These are phyloP conservation scores for Dipteronia dyeriana DNA, from an alignment of 345 rosid species.

Conservation along the genomic window DNA sequence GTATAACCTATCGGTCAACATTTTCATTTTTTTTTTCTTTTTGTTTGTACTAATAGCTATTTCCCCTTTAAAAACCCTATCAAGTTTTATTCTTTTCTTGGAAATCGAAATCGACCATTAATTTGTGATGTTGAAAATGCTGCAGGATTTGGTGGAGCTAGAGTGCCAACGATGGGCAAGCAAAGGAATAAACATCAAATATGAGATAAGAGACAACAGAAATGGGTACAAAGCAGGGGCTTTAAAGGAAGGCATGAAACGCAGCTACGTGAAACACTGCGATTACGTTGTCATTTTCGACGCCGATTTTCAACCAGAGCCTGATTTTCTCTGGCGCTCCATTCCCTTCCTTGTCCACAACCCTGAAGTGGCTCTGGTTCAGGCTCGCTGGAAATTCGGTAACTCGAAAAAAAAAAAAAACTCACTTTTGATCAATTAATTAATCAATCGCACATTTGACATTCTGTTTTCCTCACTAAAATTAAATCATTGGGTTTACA, in stretches of 20 bases:
- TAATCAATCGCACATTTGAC: not conserved
- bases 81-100: not conserved
- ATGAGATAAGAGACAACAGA: slow-evolving; percentile 81
- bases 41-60: not conserved
- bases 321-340: slow-evolving; percentile 86
- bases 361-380: slow-evolving; percentile 79
- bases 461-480: not conserved
- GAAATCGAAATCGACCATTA: not conserved
- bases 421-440: not conserved
- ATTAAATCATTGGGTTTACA: not conserved
- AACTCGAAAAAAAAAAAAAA: not conserved
- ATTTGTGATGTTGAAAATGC: slow-evolving; percentile 11
- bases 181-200: slow-evolving; percentile 90
- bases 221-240: slow-evolving; percentile 97
- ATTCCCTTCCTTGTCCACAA: slow-evolving; percentile 79
- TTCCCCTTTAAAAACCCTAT: not conserved
- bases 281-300: slow-evolving; percentile 92
- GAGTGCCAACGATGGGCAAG: slow-evolving; percentile 97
- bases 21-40: too few species aligned
- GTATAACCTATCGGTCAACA: slow-evolving; percentile 30
- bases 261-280: slow-evolving; percentile 73
- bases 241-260: slow-evolving; percentile 91
- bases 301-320: slow-evolving; percentile 98
- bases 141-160: slow-evolving; percentile 76
- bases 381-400: slow-evolving; percentile 99